phyloP scores from a whole-genome alignment of 331 rosid genomes.

The Acacia concinna region DNA sequence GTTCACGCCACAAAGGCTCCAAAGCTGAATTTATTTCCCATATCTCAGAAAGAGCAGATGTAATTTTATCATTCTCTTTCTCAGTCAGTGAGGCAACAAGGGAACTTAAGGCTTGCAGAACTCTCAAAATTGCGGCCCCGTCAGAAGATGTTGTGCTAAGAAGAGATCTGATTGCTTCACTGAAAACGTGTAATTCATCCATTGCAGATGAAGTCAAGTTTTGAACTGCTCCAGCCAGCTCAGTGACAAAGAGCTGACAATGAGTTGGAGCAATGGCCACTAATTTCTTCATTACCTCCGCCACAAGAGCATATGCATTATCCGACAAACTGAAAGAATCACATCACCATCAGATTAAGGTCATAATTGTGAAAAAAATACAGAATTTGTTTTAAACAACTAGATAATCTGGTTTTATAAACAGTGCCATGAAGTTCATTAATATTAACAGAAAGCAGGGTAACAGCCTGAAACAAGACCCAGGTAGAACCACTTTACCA shows the following conservation, averaged over 20 bases:
- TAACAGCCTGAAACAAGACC: constrained; percentile 1
- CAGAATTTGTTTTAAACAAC: neutral
- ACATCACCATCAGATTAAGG: constrained; percentile 37
- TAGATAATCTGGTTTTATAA: constrained; percentile 18
- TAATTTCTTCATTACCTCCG: constrained; percentile 94
- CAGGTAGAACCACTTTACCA: neutral
- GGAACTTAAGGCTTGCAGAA: constrained; percentile 92
- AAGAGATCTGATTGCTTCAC: constrained; percentile 78
- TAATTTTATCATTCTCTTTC: constrained; percentile 53
- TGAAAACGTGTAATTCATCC: constrained; percentile 72
- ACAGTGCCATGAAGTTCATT: neutral
- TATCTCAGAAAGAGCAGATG: constrained; percentile 65
- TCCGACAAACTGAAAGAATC: constrained; percentile 76
- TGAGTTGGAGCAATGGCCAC: constrained; percentile 92
- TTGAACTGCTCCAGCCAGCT: constrained; percentile 82
- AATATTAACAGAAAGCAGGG: constrained; percentile 1
- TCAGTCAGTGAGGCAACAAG: constrained; percentile 64
- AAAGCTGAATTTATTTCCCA: constrained; percentile 82
- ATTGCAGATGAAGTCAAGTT: constrained; percentile 83
- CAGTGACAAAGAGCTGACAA: constrained; percentile 78
- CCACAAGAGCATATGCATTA: constrained; percentile 83
- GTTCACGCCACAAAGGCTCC: constrained; percentile 94
- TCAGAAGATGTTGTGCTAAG: constrained; percentile 80
- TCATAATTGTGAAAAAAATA: neutral
- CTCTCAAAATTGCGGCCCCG: constrained; percentile 96